phyloP scores from a whole-genome alignment of 2,329 filamentous ascomycete genomes.

The Xylariaceae sp. region DNA sequence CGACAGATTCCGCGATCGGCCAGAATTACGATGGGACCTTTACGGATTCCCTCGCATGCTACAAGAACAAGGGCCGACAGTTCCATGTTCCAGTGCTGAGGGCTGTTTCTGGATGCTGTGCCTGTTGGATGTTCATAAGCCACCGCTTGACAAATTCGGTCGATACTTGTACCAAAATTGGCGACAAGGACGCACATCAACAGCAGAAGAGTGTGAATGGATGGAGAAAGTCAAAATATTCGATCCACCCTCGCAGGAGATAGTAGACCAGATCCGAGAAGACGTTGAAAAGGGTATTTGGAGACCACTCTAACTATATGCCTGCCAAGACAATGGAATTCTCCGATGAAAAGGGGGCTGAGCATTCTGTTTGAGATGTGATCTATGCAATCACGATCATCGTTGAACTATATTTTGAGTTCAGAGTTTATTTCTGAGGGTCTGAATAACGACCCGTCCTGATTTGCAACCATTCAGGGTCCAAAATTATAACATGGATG shows the following conservation, averaged over 20 bases:
- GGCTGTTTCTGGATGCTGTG: constrained; percentile 24
- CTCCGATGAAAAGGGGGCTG: neutral
- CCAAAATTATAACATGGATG: too few species aligned
- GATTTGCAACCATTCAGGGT: too few species aligned
- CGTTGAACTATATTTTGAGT: too few species aligned
- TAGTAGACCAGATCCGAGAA: constrained; percentile 11
- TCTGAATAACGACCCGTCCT: too few species aligned
- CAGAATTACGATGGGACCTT: constrained; percentile 16
- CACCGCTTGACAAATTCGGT: constrained; percentile 26
- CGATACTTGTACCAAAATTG: constrained; percentile 29
- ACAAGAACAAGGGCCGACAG: constrained; percentile 13
- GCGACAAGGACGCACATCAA: constrained; percentile 19
- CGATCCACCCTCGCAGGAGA: constrained; percentile 11
- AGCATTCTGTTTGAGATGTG: neutral
- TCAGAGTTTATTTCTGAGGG: too few species aligned
- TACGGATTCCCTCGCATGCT: constrained; percentile 23
- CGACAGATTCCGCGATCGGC: constrained; percentile 19
- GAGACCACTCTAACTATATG: constrained; percentile 20
- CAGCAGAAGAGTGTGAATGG: constrained; percentile 26
- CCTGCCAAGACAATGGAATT: neutral
- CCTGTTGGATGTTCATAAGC: constrained; percentile 27
- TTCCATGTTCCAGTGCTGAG: constrained; percentile 15
- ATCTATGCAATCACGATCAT: too few species aligned
- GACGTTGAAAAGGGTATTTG: constrained; percentile 17
- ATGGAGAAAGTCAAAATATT: constrained; percentile 17